Evolutionary conservation across 179 eudicot genomes (phyloP).

Genomic region (Camellia oleifera): DNA sequence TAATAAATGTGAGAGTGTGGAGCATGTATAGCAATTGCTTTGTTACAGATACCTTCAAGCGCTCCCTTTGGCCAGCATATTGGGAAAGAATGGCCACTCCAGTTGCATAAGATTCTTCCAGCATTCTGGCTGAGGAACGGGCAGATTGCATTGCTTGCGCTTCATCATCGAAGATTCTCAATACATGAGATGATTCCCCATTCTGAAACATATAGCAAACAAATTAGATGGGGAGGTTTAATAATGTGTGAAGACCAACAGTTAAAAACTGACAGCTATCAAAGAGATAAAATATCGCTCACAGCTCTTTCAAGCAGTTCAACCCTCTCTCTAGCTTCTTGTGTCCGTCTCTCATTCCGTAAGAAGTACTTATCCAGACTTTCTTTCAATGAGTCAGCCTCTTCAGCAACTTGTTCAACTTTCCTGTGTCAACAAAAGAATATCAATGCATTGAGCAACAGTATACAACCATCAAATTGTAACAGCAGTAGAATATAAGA

Average conservation of each 20-base stretch:
- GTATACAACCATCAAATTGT: neutral
- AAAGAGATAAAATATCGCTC: constrained; percentile 19
- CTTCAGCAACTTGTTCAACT: constrained; percentile 92
- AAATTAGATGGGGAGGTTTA: constrained; percentile 9
- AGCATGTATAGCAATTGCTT: neutral
- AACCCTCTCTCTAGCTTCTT: constrained; percentile 89
- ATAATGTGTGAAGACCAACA: neutral
- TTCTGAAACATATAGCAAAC: constrained; percentile 39
- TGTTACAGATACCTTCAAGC: constrained; percentile 60
- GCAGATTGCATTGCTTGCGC: constrained; percentile 89
- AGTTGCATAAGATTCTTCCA: constrained; percentile 78
- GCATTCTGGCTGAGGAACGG: constrained; percentile 71
- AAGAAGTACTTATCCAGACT: constrained; percentile 68
- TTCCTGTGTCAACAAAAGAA: constrained; percentile 42
- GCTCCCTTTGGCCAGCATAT: constrained; percentile 84
- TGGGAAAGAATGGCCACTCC: constrained; percentile 85
- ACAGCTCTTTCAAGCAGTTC: constrained; percentile 88
- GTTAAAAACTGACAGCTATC: neutral
- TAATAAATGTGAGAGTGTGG: neutral
- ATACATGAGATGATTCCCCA: constrained; percentile 82
- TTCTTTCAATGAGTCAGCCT: constrained; percentile 80
- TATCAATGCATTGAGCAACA: neutral
- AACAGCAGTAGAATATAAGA: neutral
- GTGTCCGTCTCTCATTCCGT: constrained; percentile 63
- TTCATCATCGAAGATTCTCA: constrained; percentile 91